Evolutionary conservation across 805 yeast genomes (phyloP).

Genomic region (Saccharomyces mikatae): DNA sequence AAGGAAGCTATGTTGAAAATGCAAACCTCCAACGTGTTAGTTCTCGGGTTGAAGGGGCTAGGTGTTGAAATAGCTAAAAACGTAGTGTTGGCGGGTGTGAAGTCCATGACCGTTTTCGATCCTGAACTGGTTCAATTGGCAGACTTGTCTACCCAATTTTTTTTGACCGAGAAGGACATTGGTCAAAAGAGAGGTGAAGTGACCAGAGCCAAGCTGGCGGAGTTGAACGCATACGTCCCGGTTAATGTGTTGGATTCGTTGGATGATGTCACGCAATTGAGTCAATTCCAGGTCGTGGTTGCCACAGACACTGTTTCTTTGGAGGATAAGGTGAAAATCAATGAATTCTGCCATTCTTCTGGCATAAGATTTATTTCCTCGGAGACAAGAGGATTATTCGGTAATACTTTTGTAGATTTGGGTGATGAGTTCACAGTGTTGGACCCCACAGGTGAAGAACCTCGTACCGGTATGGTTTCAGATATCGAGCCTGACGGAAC

Average conservation of each 20-base stretch:
- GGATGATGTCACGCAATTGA: constrained; percentile 40
- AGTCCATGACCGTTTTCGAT: constrained; percentile 78
- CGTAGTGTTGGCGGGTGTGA: constrained; percentile 94
- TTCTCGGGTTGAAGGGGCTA: constrained; percentile 84
- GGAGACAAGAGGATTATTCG: constrained; percentile 82
- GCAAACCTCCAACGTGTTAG: constrained; percentile 88
- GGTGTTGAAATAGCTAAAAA: constrained; percentile 97
- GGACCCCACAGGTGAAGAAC: constrained; percentile 92
- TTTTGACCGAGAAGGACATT: constrained; percentile 58
- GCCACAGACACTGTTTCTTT: constrained; percentile 62
- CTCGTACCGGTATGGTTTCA: constrained; percentile 75
- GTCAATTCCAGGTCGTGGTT: constrained; percentile 69
- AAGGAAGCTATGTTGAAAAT: constrained; percentile 96
- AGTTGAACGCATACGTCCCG: constrained; percentile 87
- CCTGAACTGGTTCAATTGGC: constrained; percentile 56
- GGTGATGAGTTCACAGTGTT: constrained; percentile 73
- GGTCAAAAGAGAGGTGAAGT: constrained; percentile 74
- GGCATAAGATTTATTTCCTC: constrained; percentile 75
- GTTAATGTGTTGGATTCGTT: constrained; percentile 55
- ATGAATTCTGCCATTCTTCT: constrained; percentile 63
- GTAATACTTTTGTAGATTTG: constrained; percentile 81
- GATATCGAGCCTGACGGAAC: constrained; percentile 83
- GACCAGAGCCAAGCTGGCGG: constrained; percentile 60
- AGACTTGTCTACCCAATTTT: constrained; percentile 88
- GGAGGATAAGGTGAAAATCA: constrained; percentile 67